Evolutionary conservation across 2,329 filamentous ascomycete genomes (phyloP).

Genomic region (Trichoderma sp.): DNA sequence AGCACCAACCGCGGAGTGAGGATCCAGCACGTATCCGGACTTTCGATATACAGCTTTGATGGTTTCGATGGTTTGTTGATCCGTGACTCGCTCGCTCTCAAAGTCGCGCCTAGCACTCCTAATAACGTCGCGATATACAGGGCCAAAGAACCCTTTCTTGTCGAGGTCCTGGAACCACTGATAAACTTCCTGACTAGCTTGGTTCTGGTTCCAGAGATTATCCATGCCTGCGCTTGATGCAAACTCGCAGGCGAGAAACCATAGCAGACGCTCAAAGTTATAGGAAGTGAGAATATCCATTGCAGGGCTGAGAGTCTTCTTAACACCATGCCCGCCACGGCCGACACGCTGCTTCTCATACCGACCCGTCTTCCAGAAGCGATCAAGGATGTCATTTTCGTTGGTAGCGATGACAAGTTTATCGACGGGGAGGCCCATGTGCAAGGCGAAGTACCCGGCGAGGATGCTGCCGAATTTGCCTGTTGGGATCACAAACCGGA

Average conservation of each 20-base stretch:
- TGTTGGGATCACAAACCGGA: conserved; percentile 87
- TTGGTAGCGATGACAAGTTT: conserved; percentile 94
- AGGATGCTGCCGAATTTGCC: conserved; percentile 97
- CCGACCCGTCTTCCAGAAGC: conserved; percentile 86
- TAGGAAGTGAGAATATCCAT: conserved; percentile 97
- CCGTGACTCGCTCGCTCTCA: conserved; percentile 71
- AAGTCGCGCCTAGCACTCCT: conserved; percentile 71
- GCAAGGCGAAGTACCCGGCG: conserved; percentile 85
- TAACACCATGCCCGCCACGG: conserved; percentile 54
- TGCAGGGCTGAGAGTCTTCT: conserved; percentile 88
- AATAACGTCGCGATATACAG: conserved; percentile 72
- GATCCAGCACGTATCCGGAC: conserved; percentile 80
- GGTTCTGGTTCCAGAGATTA: conserved; percentile 63
- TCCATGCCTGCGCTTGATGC: conserved; percentile 59
- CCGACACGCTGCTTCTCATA: conserved; percentile 81
- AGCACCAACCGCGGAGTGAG: conserved; percentile 86
- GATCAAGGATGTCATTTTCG: conserved; percentile 93
- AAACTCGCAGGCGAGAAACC: conserved; percentile 82
- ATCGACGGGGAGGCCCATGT: conserved; percentile 84
- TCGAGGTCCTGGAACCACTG: conserved; percentile 81
- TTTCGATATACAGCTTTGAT: conserved; percentile 57
- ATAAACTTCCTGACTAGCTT: conserved; percentile 72
- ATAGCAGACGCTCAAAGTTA: conserved; percentile 94
- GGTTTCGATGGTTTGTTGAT: conserved; percentile 65
- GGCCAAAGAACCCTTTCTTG: conserved; percentile 72